phyloP scores from a whole-genome alignment of 176 grass and related monocot genomes.

The Triticum timopheevii region DNA sequence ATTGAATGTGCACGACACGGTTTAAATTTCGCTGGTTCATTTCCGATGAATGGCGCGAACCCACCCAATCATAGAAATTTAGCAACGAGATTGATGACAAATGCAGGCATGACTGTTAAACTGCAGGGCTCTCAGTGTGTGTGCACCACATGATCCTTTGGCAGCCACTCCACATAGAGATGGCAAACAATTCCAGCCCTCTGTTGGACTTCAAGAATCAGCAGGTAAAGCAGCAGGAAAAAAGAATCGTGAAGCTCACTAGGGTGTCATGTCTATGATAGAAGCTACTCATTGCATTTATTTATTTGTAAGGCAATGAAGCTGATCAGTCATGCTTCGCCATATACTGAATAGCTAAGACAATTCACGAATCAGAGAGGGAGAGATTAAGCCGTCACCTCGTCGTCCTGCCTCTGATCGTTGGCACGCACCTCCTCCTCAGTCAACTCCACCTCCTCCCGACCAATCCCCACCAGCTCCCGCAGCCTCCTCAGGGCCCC shows the following conservation, averaged over 20 bases:
- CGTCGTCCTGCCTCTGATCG: conserved; percentile 62
- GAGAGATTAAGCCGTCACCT: conserved; percentile 34
- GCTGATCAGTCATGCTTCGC: background rate
- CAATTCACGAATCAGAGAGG: background rate
- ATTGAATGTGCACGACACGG: background rate
- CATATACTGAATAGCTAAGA: background rate
- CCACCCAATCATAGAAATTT: background rate
- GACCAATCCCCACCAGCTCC: conserved; percentile 35
- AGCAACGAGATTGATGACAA: background rate
- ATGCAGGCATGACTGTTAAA: background rate
- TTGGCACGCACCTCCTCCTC: conserved; percentile 47
- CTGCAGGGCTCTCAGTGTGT: background rate
- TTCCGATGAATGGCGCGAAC: background rate
- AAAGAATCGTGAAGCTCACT: background rate
- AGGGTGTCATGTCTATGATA: background rate
- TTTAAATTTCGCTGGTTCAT: background rate
- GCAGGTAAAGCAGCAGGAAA: background rate
- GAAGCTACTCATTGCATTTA: background rate
- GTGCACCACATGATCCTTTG: background rate
- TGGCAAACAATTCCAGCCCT: background rate
- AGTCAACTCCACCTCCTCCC: conserved; percentile 41
- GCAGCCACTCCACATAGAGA: background rate
- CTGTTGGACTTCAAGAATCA: background rate
- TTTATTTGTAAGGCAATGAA: background rate
- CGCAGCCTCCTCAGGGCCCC: conserved; percentile 50